Base-by-base conservation (phyloP, 2,329 filamentous ascomycete species). In the Curvularia eragrostidis region DNA sequence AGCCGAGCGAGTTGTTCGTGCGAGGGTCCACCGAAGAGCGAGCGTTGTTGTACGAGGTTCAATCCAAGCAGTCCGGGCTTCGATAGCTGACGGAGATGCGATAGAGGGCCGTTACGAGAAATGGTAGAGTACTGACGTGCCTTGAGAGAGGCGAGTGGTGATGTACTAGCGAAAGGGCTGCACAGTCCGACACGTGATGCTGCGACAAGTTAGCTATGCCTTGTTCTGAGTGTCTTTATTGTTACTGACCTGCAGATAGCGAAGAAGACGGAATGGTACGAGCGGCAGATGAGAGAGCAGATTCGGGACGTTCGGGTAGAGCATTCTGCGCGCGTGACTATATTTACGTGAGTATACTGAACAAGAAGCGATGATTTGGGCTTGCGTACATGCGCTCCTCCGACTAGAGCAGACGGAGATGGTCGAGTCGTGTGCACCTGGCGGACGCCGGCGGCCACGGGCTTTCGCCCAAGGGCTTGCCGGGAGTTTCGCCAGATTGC, bases 1-100 rank as follows among this genome's bases (percentile, higher is more conserved):
- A 93, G 85, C 65, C 91, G 90, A 32, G 93, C 92, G 32, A 99
- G 85, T 55, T 94, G 77, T 63, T 83, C 85, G 50, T 82, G 81
- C 19, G 77, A 81, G n/a, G 78, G 75, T 48, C 75, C 77, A 53
- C 79, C 79, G 60, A 82, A 81, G 54, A 83, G 62, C 12, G 76
- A 76, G 58, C 81, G 75, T 58, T 77, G 77, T 67, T 82, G 80
- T 24, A 66, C 63, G 57, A 81, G 66, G 52, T 71, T 74, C 55
- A 81, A 67, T 26, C 77, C 77, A 39, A 78, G 54, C 59, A 65
- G 69, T 43, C 71, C 70, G 10, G 69, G 62, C 42, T 68, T 63
- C n/a, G 69, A 63, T 47, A 76, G 57, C 24, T 70, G 65, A 26
- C 70, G 73, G 13, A 74, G 55, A 18, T 70, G 72, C 42, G 67